Evolutionary conservation across 306 rosid genomes (phyloP).

Genomic region (Psophocarpus tetragonolobus): DNA sequence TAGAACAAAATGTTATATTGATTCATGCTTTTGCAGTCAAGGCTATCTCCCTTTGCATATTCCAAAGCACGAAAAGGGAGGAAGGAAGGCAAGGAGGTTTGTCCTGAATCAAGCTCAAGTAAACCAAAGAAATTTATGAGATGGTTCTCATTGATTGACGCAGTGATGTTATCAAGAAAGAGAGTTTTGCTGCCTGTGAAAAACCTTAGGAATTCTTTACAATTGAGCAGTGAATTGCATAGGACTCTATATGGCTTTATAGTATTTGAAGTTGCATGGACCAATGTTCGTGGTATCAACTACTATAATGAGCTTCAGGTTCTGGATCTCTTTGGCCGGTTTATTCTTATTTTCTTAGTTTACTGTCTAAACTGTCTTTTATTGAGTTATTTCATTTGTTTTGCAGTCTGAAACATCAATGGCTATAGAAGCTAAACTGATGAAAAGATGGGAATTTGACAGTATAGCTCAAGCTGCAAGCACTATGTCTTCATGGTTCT

Average conservation of each 20-base stretch:
- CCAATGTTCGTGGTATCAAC: slow-evolving; percentile 80
- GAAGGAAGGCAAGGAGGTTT: slow-evolving; percentile 52
- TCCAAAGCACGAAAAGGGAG: slow-evolving; percentile 59
- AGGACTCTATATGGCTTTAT: slow-evolving; percentile 87
- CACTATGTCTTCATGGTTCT: slow-evolving; percentile 80
- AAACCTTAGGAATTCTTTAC: slow-evolving; percentile 65
- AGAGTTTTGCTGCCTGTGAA: slow-evolving; percentile 81
- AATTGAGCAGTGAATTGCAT: slow-evolving; percentile 68
- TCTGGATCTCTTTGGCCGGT: slow-evolving; percentile 27
- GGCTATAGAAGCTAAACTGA: slow-evolving; percentile 74
- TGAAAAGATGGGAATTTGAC: slow-evolving; percentile 98
- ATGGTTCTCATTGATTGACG: slow-evolving; percentile 76
- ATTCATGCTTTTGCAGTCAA: slow-evolving; percentile 62
- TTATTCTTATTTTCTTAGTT: slow-evolving; percentile 20
- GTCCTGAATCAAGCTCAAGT: slow-evolving; percentile 42
- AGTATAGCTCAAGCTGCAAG: slow-evolving; percentile 83
- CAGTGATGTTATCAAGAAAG: slow-evolving; percentile 60
- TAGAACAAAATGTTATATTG: background rate
- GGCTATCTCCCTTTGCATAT: slow-evolving; percentile 93
- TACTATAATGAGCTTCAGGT: slow-evolving; percentile 98
- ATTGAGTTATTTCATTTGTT: slow-evolving; percentile 21
- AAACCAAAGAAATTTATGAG: slow-evolving; percentile 49
- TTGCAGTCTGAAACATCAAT: slow-evolving; percentile 89
- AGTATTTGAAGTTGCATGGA: slow-evolving; percentile 87
- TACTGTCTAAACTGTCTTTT: slow-evolving; percentile 21